Conservation (phyloP, 1,284 basidiomycete genomes). For the Cutaneotrichosporon sp. region DNA sequence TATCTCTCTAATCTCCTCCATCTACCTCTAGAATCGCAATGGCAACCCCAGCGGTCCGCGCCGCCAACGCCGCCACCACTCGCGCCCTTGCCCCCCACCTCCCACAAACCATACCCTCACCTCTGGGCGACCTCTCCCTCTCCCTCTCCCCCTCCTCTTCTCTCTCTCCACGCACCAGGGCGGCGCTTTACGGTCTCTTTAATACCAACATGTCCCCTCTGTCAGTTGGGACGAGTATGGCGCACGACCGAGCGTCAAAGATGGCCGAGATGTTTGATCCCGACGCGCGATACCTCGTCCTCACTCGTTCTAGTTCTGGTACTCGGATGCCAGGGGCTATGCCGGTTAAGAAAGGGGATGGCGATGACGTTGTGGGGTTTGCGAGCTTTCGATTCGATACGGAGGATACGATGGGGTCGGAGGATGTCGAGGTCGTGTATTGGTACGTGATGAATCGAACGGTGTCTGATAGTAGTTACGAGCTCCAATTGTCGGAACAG, state of each 20-base stretch:
- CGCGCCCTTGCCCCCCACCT: constrained; percentile 28
- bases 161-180: constrained; percentile 19
- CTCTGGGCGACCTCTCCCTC: constrained; percentile 11
- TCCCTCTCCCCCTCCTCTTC: constrained; percentile 20
- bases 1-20: not conserved
- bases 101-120: constrained; percentile 14
- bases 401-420: constrained; percentile 43
- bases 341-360: constrained; percentile 1
- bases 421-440: constrained; percentile 46
- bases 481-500: constrained; percentile 38
- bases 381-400: constrained; percentile 51
- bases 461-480: constrained; percentile 37
- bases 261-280: constrained; percentile 47
- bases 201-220: constrained; percentile 42
- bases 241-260: constrained; percentile 33
- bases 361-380: constrained; percentile 36
- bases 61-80: constrained; percentile 24
- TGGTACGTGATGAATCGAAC: constrained; percentile 32
- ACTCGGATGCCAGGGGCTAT: constrained; percentile 25
- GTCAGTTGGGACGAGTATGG: constrained; percentile 33
- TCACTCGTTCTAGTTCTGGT: not conserved
- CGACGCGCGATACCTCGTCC: constrained; percentile 37
- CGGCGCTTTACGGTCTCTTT: constrained; percentile 37
- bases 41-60: constrained; percentile 29
- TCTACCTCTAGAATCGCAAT: constrained; percentile 11